Evolutionary conservation across 225 moss, liverwort and hornwort genomes (phyloP).

Genomic region (Anthoceros angustus): DNA sequence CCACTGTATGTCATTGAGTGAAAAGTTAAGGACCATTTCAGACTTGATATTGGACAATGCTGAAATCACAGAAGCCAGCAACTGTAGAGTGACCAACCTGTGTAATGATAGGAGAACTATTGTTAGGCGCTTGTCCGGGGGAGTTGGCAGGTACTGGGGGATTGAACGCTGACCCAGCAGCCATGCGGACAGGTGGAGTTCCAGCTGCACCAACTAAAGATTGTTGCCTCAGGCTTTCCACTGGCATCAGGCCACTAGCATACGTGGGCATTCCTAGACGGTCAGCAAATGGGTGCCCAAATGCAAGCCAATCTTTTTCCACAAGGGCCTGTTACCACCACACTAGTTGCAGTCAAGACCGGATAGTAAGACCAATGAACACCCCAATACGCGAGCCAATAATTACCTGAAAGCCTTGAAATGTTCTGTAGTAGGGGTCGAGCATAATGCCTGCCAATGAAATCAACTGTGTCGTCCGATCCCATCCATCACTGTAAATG

Average conservation of each 20-base stretch:
- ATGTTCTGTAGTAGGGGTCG: constrained; percentile 97
- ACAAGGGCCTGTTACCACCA: constrained; percentile 46
- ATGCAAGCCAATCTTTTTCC: constrained; percentile 96
- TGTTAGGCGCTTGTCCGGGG: constrained; percentile 49
- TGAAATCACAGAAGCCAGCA: background rate
- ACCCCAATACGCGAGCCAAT: background rate
- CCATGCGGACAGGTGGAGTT: constrained; percentile 46
- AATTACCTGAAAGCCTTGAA: constrained; percentile 83
- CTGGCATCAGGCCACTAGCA: constrained; percentile 33
- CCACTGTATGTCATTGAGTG: constrained; percentile 41
- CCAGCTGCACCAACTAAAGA: constrained; percentile 17
- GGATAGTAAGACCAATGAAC: background rate
- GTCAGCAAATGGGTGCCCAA: constrained; percentile 91
- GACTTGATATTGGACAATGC: background rate
- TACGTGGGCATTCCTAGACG: constrained; percentile 76
- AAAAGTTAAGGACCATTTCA: background rate
- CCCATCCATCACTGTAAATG: constrained; percentile 69
- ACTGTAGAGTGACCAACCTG: constrained; percentile 31
- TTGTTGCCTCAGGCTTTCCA: constrained; percentile 15
- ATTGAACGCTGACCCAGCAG: constrained; percentile 29
- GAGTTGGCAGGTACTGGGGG: constrained; percentile 22
- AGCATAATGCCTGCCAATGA: constrained; percentile 66
- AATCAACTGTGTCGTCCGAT: constrained; percentile 74
- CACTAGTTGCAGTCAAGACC: constrained; percentile 5
- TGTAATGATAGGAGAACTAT: constrained; percentile 74